These are phyloP conservation scores for Hyaloscypha variabilis DNA, from an alignment of 495 filamentous ascomycete genomes.

Conservation along the genomic window DNA sequence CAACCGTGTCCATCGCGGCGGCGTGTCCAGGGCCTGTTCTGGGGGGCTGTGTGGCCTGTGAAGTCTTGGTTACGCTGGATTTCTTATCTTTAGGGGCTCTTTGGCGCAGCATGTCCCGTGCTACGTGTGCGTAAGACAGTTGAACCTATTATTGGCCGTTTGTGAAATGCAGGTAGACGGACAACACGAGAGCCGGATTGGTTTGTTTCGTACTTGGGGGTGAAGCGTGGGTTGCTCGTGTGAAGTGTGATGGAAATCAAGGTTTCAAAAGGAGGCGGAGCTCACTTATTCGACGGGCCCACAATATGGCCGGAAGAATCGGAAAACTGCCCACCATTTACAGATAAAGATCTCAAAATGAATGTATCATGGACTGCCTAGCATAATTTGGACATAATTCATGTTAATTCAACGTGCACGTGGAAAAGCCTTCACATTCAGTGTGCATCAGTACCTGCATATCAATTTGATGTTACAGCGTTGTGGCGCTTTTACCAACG, in stretches of 20 bases:
- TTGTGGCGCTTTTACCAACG: not conserved
- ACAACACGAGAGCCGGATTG: not conserved
- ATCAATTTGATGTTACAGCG: not conserved
- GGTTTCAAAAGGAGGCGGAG: not conserved
- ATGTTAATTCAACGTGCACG: not conserved
- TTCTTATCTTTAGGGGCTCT: not conserved
- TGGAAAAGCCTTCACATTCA: not conserved
- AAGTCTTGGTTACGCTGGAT: not conserved
- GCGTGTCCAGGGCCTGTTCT: not conserved
- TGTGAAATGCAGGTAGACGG: not conserved
- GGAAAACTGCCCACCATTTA: no score
- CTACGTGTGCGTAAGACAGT: not conserved
- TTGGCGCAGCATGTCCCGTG: constrained; percentile 6
- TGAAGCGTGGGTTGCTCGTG: not conserved
- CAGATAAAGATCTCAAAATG: no score
- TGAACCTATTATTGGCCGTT: not conserved
- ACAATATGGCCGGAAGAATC: no score
- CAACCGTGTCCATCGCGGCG: not conserved
- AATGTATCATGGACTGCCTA: not conserved
- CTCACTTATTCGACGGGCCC: not conserved
- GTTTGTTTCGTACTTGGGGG: not conserved
- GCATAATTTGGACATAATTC: not conserved
- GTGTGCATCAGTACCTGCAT: not conserved
- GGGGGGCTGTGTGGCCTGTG: not conserved
- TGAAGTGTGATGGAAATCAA: not conserved